Evolutionary conservation across 768 basidiomycete genomes (phyloP), one percentile per base, ranked within the genome.

Genomic region (Clathrus columnatus): DNA sequence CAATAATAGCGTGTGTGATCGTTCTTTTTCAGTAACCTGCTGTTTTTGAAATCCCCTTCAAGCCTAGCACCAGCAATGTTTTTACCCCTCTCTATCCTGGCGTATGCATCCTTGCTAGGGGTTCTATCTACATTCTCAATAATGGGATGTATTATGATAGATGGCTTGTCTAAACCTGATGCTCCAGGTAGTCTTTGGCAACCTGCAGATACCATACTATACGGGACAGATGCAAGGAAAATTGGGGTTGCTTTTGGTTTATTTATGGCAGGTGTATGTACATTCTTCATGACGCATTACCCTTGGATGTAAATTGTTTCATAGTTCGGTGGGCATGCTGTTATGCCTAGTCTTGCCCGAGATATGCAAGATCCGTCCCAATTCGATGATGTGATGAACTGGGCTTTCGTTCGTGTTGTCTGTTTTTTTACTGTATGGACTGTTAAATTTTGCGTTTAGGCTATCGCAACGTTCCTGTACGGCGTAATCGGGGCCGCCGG

Each of bases 281-380:
- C 56, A 18, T 48, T 21, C 21, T 46, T 21, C 29, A 60, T 8
- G 8, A 17, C n/a, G 14, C 7, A 10, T 16, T 51, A 29, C 10
- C 14, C 5, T 1, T 23, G 7, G n/a, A 28, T 28, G 24, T 57
- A 18, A 54, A 51, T 47, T 29, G 18, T 45, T 44, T 23, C 24
- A 41, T 61, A 91, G 82, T 94, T 95, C 63, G 83, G 91, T 2
- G 93, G 93, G 1, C 95, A 98, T 65, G 85, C 91, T 14, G 86
- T 94, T 26, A 86, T 98, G 48, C 94, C 94, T 18, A 89, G 87
- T 20, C 69, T 98, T 16, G 91, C 87, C 4, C 78, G 83, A 62
- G 94, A 98, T 68, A 96, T 97, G 94, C 66, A 68, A 20, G 81
- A 92, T 60, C 93, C 93, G 6, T 73, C 75, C 24, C 75, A 83